Base-by-base conservation (phyloP, 1,284 basidiomycete species). In the Hypsizygus ulmarius region DNA sequence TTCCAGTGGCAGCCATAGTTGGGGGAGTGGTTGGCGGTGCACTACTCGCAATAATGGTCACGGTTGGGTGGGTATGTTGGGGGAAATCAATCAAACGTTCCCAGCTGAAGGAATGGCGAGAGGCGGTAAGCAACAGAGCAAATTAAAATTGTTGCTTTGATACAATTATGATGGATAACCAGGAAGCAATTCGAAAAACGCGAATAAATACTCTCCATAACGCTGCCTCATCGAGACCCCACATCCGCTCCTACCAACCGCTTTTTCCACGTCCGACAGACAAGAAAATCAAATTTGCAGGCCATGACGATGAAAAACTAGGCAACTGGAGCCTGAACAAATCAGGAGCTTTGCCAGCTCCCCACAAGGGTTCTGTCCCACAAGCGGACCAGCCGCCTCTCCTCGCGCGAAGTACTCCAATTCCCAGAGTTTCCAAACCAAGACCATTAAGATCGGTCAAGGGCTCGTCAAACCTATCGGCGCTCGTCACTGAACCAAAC, bases 41-140 rank as follows among this genome's bases (percentile, higher is more conserved):
- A 18, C 45, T 71, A 7, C 63, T 82, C 12, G 78, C 77, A 5
- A 49, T 79, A 7, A 53, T 67, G 3, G 64, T 67, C 5, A 72
- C 74, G 5, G 50, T 73, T 32, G 64, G 63, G 15, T 84, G 78
- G 77, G 63, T 70, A 25, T 71, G 67, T 52, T 81, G 80, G 79
- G 73, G 75, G 12, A 66, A 62, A 54, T 63, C 62, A 27, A 72
- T 75, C 49, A 71, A 73, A 53, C 66, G 66, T 27, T 59, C 62
- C 33, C 63, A 69, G 45, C 59, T 57, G 32, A 67, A 69, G 54
- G 55, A 68, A 47, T 58, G 65, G 43, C 64, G 64, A 46, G 71
- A 76, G 58, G 57, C 59, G 42, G 75, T 76, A 55, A 63, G 75
- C 12, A 29, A 18, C 25, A 30, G 16, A 19, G 18, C 12, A 25